Percentiles rank a stretch among this genome's conserved stretches.
Evolutionary conservation across 345 rosid species (phyloP).

Genomic region (Geranium rotundifolium): DNA sequence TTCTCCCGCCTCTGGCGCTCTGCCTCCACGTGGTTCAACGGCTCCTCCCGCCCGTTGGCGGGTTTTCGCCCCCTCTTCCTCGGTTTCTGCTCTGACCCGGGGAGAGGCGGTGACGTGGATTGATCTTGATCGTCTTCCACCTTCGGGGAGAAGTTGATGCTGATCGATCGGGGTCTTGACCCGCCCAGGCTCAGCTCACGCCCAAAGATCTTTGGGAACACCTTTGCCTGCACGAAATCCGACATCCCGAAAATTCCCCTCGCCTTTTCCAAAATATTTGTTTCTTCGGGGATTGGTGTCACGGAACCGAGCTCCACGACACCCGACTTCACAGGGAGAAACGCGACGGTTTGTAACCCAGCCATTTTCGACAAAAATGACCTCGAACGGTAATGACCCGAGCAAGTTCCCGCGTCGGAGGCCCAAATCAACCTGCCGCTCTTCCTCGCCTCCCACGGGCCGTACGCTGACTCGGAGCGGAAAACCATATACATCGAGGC

Average conservation of each 20-base stretch:
- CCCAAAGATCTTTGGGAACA: slow-evolving; percentile 73
- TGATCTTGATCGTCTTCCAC: slow-evolving; percentile 56
- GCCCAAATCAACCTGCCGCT: slow-evolving; percentile 64
- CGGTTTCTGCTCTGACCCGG: slow-evolving; percentile 50
- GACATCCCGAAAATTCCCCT: slow-evolving; percentile 48
- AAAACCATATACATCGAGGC: slow-evolving; percentile 58
- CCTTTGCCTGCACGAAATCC: slow-evolving; percentile 39
- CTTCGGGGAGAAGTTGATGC: slow-evolving; percentile 75
- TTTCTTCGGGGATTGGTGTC: slow-evolving; percentile 51
- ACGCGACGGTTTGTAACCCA: slow-evolving; percentile 60
- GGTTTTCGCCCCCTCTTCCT: slow-evolving; percentile 97
- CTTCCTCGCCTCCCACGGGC: slow-evolving; percentile 52
- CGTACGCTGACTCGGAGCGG: slow-evolving; percentile 35
- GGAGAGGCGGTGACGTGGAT: too few species aligned
- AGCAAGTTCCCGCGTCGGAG: slow-evolving; percentile 36
- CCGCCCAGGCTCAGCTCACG: slow-evolving; percentile 67
- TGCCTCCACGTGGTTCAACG: slow-evolving; percentile 90
- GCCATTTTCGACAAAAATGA: slow-evolving; percentile 70
- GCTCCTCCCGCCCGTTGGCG: slow-evolving; percentile 95
- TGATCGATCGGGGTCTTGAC: slow-evolving; percentile 50
- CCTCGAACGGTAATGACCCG: slow-evolving; percentile 46
- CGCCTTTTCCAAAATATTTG: slow-evolving; percentile 43
- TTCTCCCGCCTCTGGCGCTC: slow-evolving; percentile 94
- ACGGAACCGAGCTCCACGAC: slow-evolving; percentile 84
- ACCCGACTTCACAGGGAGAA: slow-evolving; percentile 65